These are phyloP conservation scores for Setaria italica DNA, from an alignment of 202 grass and related monocot genomes.

Conservation along the genomic window DNA sequence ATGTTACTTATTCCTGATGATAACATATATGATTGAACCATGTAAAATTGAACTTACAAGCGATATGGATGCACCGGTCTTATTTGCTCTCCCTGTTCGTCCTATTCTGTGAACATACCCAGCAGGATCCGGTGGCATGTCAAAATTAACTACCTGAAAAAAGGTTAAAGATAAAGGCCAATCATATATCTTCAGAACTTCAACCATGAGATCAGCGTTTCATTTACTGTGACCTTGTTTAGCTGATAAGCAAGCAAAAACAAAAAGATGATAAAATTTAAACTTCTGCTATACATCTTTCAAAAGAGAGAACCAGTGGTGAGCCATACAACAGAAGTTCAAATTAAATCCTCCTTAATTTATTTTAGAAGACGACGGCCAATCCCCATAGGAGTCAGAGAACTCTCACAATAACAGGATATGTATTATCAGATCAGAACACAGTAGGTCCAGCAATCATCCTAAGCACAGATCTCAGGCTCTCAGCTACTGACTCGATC, in stretches of 20 bases:
- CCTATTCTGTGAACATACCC: conserved; percentile 97
- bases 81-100: conserved; percentile 87
- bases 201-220: not conserved
- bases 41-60: conserved; percentile 71
- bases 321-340: not conserved
- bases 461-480: not conserved
- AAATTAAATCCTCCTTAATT: not conserved
- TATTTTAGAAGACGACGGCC: not conserved
- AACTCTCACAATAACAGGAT: no score
- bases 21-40: conserved; percentile 26
- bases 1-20: conserved; percentile 21
- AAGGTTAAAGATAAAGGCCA: conserved; percentile 43
- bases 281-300: conserved; percentile 29
- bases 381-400: no score
- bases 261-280: conserved; percentile 2
- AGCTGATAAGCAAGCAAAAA: not conserved
- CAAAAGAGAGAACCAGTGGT: conserved; percentile 2
- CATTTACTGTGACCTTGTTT: conserved; percentile 17
- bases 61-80: conserved; percentile 79
- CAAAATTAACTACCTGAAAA: conserved; percentile 92
- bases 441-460: not conserved
- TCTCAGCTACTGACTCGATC: conserved; percentile 8
- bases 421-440: not conserved
- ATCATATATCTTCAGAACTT: conserved; percentile 20
- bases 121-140: conserved; percentile 77